phyloP scores from a whole-genome alignment of 169 alveolate genomes.

The Eimeria zaria region DNA sequence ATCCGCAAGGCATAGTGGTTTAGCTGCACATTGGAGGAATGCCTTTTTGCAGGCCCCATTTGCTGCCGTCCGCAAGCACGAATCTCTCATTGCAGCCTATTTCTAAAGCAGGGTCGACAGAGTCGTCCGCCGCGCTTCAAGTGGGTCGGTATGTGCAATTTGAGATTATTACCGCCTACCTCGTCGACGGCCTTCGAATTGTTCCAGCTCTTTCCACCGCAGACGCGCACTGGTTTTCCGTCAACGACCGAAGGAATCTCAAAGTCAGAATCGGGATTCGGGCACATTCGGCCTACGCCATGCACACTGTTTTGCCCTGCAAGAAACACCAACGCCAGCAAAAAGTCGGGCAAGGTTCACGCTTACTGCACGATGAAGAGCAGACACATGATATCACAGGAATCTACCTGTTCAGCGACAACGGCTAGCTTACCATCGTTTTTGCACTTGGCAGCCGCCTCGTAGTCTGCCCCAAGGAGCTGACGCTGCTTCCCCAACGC shows the following conservation, averaged over 20 bases:
- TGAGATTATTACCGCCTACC: slow-evolving; percentile 1
- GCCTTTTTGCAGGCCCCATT: not conserved
- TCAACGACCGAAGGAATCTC: slow-evolving; percentile 59
- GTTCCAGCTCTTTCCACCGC: slow-evolving; percentile 68
- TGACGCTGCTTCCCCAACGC: slow-evolving; percentile 93
- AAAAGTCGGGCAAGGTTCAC: not conserved
- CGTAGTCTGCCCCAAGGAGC: slow-evolving; percentile 90
- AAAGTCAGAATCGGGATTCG: slow-evolving; percentile 58
- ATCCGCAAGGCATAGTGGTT: not conserved
- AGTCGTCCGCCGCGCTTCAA: not conserved
- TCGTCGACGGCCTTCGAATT: slow-evolving; percentile 51
- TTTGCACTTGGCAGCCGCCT: slow-evolving; percentile 87
- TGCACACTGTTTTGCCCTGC: slow-evolving; percentile 69
- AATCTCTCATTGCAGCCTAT: not conserved
- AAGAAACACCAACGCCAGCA: slow-evolving; percentile 8
- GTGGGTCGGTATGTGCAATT: not conserved
- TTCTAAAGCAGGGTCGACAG: not conserved
- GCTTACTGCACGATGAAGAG: not conserved
- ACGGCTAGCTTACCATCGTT: slow-evolving; percentile 65
- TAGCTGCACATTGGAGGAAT: not conserved
- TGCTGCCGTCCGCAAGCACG: not conserved
- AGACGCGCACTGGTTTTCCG: slow-evolving; percentile 59
- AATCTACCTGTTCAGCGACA: not conserved
- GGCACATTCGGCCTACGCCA: slow-evolving; percentile 77
- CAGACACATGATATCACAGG: not conserved